These are phyloP conservation scores for Penicillium sp. DNA, from an alignment of 2,329 filamentous ascomycete genomes.

Conservation along the genomic window DNA sequence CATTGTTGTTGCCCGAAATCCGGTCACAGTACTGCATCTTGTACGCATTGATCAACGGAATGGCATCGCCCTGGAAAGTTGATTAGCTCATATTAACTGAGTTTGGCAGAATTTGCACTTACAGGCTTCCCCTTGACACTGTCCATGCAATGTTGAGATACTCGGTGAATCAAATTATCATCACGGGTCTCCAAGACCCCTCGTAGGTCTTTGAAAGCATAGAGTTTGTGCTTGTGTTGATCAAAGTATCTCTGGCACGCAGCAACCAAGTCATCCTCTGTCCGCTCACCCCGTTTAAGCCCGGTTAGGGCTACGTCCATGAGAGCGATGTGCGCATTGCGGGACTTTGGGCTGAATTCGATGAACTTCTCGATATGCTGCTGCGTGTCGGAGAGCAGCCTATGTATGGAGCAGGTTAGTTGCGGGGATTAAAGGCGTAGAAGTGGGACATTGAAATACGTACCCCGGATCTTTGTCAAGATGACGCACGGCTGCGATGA, in stretches of 20 bases:
- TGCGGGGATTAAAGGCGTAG: not conserved
- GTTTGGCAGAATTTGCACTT: slow-evolving; percentile 6
- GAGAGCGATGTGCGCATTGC: slow-evolving; percentile 42
- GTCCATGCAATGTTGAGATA: slow-evolving; percentile 5
- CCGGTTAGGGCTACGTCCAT: slow-evolving; percentile 31
- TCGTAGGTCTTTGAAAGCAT: slow-evolving; percentile 47
- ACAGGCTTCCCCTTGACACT: slow-evolving; percentile 25
- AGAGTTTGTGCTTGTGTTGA: slow-evolving; percentile 42
- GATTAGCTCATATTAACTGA: slow-evolving; percentile 5
- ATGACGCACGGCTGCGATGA: slow-evolving; percentile 36
- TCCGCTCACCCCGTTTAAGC: slow-evolving; percentile 26
- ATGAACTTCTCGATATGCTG: slow-evolving; percentile 38
- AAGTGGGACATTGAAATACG: slow-evolving; percentile 12
- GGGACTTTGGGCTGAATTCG: slow-evolving; percentile 37
- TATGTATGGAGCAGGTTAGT: slow-evolving; percentile 25
- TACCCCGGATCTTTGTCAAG: slow-evolving; percentile 33
- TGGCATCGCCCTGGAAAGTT: slow-evolving; percentile 17
- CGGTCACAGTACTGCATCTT: slow-evolving; percentile 45
- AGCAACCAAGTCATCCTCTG: slow-evolving; percentile 33
- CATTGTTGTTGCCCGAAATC: slow-evolving; percentile 31
- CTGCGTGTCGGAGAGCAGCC: slow-evolving; percentile 30
- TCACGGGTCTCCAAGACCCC: slow-evolving; percentile 33
- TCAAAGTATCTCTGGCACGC: slow-evolving; percentile 44
- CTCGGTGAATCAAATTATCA: slow-evolving; percentile 13
- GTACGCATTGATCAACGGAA: slow-evolving; percentile 42